These are phyloP conservation scores for Petasospora fabianii DNA, from an alignment of 1,139 yeast species.

Conservation along the genomic window DNA sequence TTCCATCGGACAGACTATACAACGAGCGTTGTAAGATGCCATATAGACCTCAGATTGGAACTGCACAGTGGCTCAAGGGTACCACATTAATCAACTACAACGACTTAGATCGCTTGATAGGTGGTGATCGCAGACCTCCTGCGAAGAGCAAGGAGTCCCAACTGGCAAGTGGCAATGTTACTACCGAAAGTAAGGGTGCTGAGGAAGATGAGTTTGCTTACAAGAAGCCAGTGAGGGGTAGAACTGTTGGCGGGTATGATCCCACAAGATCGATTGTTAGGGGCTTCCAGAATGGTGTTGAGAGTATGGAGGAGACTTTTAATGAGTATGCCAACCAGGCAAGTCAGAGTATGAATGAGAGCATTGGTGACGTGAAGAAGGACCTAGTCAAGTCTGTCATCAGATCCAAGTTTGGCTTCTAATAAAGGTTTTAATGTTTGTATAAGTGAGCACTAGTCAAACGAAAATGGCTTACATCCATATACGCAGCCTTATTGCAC, in stretches of 20 bases:
- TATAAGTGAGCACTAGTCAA: too few relatives aligned
- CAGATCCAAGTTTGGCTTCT: constrained; percentile 52
- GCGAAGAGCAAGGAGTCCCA: constrained; percentile 53
- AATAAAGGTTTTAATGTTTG: not conserved
- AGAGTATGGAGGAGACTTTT: constrained; percentile 49
- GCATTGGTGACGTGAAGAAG: constrained; percentile 47
- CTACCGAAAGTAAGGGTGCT: constrained; percentile 27
- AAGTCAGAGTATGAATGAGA: constrained; percentile 51
- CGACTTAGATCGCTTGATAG: constrained; percentile 57
- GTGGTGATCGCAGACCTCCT: constrained; percentile 56
- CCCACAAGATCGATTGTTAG: constrained; percentile 41
- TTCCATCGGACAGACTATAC: constrained; percentile 45
- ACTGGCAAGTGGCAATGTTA: constrained; percentile 54
- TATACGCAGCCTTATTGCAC: too few relatives aligned
- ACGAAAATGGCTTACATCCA: too few relatives aligned
- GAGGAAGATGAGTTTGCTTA: constrained; percentile 38
- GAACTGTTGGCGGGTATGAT: constrained; percentile 34
- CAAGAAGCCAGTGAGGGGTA: constrained; percentile 46
- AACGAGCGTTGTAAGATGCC: constrained; percentile 63
- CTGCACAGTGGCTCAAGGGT: constrained; percentile 88
- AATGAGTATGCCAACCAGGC: constrained; percentile 56
- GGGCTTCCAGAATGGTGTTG: constrained; percentile 50
- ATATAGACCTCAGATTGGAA: constrained; percentile 73
- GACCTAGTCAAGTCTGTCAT: constrained; percentile 50
- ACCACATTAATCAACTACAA: constrained; percentile 52